Base-by-base conservation (phyloP, 1,284 basidiomycete genomes). In the Leucoagaricus sp. region DNA sequence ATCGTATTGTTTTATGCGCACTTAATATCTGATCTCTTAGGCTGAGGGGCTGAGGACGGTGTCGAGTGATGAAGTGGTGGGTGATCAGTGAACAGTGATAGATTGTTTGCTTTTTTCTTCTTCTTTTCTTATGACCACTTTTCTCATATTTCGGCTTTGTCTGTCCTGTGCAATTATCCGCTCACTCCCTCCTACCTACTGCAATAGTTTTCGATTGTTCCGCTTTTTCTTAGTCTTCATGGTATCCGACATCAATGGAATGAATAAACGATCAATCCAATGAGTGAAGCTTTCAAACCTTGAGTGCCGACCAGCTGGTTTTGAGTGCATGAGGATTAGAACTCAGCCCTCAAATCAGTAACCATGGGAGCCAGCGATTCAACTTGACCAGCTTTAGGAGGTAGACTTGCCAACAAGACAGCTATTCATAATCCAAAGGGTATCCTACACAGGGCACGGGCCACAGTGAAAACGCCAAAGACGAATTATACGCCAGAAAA, bases 111-210 rank as follows among this genome's bases (percentile, higher is more conserved):
- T 6, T 48, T 10, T 13, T 10, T 10, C 15, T 17, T 2, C 21
- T 49, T n/a, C 23, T 15, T 6, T n/a, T 8, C 26, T 52, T 31
- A 42, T 52, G 38, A 25, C 50, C 15, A 21, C 2, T 42, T 29
- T 25, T 19, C 13, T 49, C 13, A 34, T 31, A 12, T 40, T 40
- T 33, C 7, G 21, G 17, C n/a, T 26, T 53, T 36, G 19, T 53
- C 15, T 46, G 21, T 47, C n/a, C n/a, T 53, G 50, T 52, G 50
- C 50, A 52, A 19, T 52, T 44, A 31, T n/a, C 49, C 19, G 33
- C 40, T n/a, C n/a, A n/a, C n/a, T n/a, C n/a, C n/a, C n/a, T n/a
- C n/a, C n/a, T 42, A 33, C 26, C 52, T 17, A 29, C 23, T 54
- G 53, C 53, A 54, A 48, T 48, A 40, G 34, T 42, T 48, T 50